Percentiles rank a stretch among this genome's conserved stretches.
Conservation (phyloP, 2,329 filamentous ascomycete species). For the Coniochaeta hoffmannii region DNA sequence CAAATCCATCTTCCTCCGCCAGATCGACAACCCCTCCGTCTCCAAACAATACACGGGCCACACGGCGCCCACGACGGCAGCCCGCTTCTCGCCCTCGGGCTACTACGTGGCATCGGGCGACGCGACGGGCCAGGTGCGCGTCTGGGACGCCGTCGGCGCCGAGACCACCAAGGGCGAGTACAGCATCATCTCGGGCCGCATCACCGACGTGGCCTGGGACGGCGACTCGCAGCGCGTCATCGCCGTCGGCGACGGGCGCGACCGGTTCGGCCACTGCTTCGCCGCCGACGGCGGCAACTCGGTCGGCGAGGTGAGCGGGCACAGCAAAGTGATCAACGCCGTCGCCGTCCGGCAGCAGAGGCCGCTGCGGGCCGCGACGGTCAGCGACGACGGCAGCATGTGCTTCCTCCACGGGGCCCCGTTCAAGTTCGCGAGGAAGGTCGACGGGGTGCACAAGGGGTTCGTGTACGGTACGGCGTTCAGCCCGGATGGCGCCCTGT, state of each 20-base stretch:
- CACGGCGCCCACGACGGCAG: slow-evolving; percentile 81
- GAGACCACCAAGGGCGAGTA: slow-evolving; percentile 88
- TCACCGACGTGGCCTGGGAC: slow-evolving; percentile 97
- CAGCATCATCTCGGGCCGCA: slow-evolving; percentile 84
- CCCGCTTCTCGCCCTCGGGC: slow-evolving; percentile 86
- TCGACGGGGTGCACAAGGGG: slow-evolving; percentile 71
- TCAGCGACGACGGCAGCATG: slow-evolving; percentile 80
- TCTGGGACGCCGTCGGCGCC: slow-evolving; percentile 89
- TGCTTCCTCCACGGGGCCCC: slow-evolving; percentile 92
- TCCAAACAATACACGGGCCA: slow-evolving; percentile 90
- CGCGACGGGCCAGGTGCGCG: slow-evolving; percentile 71
- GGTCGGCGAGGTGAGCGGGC: slow-evolving; percentile 88
- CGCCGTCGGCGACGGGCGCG: slow-evolving; percentile 89
- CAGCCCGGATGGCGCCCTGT: slow-evolving; percentile 72
- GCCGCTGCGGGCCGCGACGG: slow-evolving; percentile 86
- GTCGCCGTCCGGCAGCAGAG: slow-evolving; percentile 85
- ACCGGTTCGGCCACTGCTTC: slow-evolving; percentile 89
- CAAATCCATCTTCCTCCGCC: slow-evolving; percentile 94
- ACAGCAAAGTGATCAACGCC: slow-evolving; percentile 83
- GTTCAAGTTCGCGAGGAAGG: slow-evolving; percentile 91
- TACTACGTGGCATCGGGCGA: slow-evolving; percentile 95
- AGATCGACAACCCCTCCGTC: slow-evolving; percentile 79
- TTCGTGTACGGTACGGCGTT: slow-evolving; percentile 87
- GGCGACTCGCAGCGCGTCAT: slow-evolving; percentile 95
- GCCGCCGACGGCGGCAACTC: slow-evolving; percentile 94